phyloP scores from a whole-genome alignment of 495 filamentous ascomycete species.

The Lepraria neglecta region DNA sequence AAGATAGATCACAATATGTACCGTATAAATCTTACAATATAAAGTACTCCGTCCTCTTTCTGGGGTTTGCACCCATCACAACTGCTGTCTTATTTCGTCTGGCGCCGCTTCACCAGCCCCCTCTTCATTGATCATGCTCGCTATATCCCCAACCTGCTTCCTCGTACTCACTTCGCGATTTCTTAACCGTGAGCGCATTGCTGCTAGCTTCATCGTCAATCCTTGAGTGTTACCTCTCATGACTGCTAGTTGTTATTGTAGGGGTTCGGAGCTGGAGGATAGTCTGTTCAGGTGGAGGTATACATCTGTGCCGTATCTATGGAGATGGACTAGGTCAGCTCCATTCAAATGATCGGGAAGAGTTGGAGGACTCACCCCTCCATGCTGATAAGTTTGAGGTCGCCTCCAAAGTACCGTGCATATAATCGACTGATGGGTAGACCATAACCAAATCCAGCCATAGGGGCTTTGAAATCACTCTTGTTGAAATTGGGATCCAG shows the following conservation, averaged over 20 bases:
- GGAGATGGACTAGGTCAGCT: neutral
- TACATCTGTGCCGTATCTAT: conserved; percentile 93
- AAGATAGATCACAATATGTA: neutral
- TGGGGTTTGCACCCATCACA: conserved; percentile 6
- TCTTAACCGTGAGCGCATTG: conserved; percentile 44
- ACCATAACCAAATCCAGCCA: conserved; percentile 98
- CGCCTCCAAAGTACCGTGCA: conserved; percentile 93
- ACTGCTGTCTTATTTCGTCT: conserved; percentile 11
- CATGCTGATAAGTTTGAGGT: conserved; percentile 97
- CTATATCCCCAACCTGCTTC: conserved; percentile 81
- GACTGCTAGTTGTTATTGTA: conserved; percentile 98
- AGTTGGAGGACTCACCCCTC: conserved; percentile 67
- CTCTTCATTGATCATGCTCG: conserved; percentile 54
- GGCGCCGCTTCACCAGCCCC: neutral
- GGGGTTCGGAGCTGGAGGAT: conserved; percentile 88
- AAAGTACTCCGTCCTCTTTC: too few species aligned
- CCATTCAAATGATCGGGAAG: neutral
- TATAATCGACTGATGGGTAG: conserved; percentile 90
- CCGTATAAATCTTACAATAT: neutral
- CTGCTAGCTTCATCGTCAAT: conserved; percentile 72
- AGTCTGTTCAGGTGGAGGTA: conserved; percentile 96
- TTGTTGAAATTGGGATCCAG: conserved; percentile 98
- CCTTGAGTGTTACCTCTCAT: conserved; percentile 83
- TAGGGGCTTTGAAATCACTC: conserved; percentile 98
- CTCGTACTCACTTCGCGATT: conserved; percentile 69